phyloP scores from a whole-genome alignment of 768 basidiomycete species.

The Amanita subjunquillea region DNA sequence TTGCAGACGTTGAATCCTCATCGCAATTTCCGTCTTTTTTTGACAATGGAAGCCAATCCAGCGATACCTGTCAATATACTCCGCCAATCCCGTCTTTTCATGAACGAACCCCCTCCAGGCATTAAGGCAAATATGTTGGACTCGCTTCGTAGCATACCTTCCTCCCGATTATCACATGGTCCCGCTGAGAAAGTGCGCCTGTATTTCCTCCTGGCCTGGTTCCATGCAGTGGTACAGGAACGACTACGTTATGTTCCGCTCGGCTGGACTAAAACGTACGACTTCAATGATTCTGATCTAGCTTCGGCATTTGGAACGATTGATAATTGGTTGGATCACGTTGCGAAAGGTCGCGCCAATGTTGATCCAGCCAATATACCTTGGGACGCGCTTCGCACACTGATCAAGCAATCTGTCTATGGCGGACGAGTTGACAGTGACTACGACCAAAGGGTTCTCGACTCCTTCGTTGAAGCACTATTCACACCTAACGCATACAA shows the following conservation, averaged over 20 bases:
- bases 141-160: slow-evolving; percentile 65
- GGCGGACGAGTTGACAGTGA: slow-evolving; percentile 92
- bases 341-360: slow-evolving; percentile 84
- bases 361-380: slow-evolving; percentile 88
- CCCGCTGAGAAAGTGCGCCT: slow-evolving; percentile 89
- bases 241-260: slow-evolving; percentile 92
- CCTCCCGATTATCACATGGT: slow-evolving; percentile 67
- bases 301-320: slow-evolving; percentile 87
- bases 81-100: slow-evolving; percentile 89
- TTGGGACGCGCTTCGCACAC: slow-evolving; percentile 88
- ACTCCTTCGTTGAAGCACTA: slow-evolving; percentile 85
- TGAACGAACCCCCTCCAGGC: slow-evolving; percentile 98
- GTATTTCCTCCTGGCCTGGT: slow-evolving; percentile 97
- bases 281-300: slow-evolving; percentile 99
- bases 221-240: slow-evolving; percentile 97
- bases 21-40: slow-evolving; percentile 89
- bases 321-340: slow-evolving; percentile 74
- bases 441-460: slow-evolving; percentile 87
- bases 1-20: slow-evolving; percentile 86
- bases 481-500: slow-evolving; percentile 89
- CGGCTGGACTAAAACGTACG: slow-evolving; percentile 95
- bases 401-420: slow-evolving; percentile 95
- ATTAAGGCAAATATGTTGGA: slow-evolving; percentile 94
- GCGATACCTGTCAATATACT: slow-evolving; percentile 94
- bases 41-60: slow-evolving; percentile 96